Evolutionary conservation across 2,329 filamentous ascomycete genomes (phyloP), one percentile per base, ranked within the genome.

Genomic region (Lizonia empirigonia): DNA sequence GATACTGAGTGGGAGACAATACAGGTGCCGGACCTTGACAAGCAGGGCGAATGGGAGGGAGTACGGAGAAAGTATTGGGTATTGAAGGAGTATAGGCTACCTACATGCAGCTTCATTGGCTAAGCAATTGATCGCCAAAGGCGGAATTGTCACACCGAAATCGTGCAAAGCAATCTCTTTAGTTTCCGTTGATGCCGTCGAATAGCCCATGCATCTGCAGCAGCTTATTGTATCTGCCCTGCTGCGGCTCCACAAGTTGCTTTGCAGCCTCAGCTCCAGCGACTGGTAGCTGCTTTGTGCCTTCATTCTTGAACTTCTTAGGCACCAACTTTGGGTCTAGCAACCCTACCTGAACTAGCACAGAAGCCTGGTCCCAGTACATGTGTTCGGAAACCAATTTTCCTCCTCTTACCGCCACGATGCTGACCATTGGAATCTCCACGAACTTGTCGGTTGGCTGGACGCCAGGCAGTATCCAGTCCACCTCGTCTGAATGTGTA

Each of bases 31-130:
- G 85, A 83, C 49, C 75, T 96, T 44, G 83, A 86, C 10, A 78
- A 85, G 60, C 82, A 84, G 29, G 87, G 86, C 5, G 89, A 93
- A 67, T 99, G 94, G 94, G 82, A 90, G 60, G 93, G 92, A 1
- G 90, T 97, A 12, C 85, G 88, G 68, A 84, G 92, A 64, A 85
- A 89, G 52, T 97, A 97, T 72, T 97, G 93, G 92, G 89, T 88
- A 23, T 78, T 97, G 44, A 85, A 91, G 55, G 85, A 82, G 62
- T 94, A 94, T 72, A 83, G 84, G 44, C 76, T 93, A 59, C 90
- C 90, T 2, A 81, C 85, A 36, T 91, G 88, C 76, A 88, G 80
- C 40, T 90, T 92, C 63, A 81, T 92, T 74, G 84, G 83, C 55
- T 89, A 77, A 78, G 26, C 13, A 19, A 26, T 12, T 24, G 16